Evolutionary conservation across 2,329 filamentous ascomycete genomes (phyloP).

Genomic region (Lithohypha guttulata): DNA sequence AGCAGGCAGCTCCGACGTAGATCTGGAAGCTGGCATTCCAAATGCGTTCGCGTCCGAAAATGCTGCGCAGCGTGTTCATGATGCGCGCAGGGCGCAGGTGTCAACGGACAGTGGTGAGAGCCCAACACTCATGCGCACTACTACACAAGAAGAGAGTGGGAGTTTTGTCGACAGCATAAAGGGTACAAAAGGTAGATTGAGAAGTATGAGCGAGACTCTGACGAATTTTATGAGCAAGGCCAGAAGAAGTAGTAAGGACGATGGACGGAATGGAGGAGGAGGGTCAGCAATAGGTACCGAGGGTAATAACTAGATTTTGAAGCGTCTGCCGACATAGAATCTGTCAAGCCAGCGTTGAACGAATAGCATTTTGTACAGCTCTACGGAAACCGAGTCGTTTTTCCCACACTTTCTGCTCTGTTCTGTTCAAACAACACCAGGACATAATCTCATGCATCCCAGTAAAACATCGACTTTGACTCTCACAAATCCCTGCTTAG

Average conservation of each 20-base stretch:
- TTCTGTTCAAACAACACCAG: conserved; percentile 2
- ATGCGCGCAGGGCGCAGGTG: conserved; percentile 3
- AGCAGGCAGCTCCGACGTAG: not conserved
- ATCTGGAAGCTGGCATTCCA: not conserved
- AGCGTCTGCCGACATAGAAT: not conserved
- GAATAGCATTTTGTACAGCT: too few relatives aligned
- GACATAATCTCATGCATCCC: conserved; percentile 29
- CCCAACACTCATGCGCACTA: not conserved
- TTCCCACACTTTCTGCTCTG: too few relatives aligned
- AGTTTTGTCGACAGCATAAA: too few relatives aligned
- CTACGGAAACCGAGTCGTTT: too few relatives aligned
- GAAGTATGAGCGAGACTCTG: conserved; percentile 12
- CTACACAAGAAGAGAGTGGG: not conserved
- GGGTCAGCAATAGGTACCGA: not conserved
- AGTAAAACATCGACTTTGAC: conserved; percentile 26
- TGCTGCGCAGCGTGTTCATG: not conserved
- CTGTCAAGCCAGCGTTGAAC: too few relatives aligned
- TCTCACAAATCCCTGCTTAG: conserved; percentile 26
- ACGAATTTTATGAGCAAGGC: conserved; percentile 6
- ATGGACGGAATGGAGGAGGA: not conserved
- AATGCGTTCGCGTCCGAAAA: conserved; percentile 3
- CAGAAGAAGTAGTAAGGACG: conserved; percentile 5
- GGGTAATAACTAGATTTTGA: not conserved
- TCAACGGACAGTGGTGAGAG: conserved; percentile 2
- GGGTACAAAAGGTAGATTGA: conserved; percentile 6